A percentile compares a stretch with the other conserved stretches of the same genome.
Evolutionary conservation across 164 flowering plant genomes (phyloP).

Genomic region (Vitis amurensis): DNA sequence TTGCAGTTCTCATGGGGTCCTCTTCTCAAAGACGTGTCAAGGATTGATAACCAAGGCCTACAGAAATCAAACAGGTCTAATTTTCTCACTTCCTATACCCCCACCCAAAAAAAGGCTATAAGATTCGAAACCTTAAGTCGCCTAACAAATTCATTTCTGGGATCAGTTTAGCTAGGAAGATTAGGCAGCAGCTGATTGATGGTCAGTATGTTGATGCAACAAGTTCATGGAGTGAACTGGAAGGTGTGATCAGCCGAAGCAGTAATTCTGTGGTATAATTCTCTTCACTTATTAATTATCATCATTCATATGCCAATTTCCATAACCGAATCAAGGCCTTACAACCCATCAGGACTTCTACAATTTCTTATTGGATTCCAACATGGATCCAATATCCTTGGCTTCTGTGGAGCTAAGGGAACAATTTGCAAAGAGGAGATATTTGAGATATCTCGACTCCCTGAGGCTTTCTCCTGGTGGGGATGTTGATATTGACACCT

Average conservation of each 20-base stretch:
- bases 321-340: too few relatives aligned
- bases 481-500: conserved; percentile 33
- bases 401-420: conserved; percentile 22
- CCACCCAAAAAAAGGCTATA: not conserved
- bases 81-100: not conserved
- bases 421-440: conserved; percentile 28
- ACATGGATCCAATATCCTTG: conserved; percentile 38
- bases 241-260: conserved; percentile 34
- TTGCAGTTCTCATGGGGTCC: conserved; percentile 91
- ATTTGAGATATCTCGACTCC: conserved; percentile 58
- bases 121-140: not conserved
- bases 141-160: conserved; percentile 12
- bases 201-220: conserved; percentile 62
- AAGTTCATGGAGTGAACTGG: conserved; percentile 54
- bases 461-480: conserved; percentile 39
- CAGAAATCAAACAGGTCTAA: conserved; percentile 59
- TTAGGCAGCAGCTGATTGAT: conserved; percentile 48
- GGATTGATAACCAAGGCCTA: conserved; percentile 65
- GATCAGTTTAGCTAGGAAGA: conserved; percentile 60
- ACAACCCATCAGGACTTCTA: conserved; percentile 67
- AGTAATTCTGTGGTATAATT: conserved; percentile 66
- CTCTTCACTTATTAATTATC: not conserved
- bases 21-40: conserved; percentile 74
- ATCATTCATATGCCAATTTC: not conserved
- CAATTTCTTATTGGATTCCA: conserved; percentile 69